phyloP scores from a whole-genome alignment of 2,329 filamentous ascomycete species.

The Fusarium penzigii region DNA sequence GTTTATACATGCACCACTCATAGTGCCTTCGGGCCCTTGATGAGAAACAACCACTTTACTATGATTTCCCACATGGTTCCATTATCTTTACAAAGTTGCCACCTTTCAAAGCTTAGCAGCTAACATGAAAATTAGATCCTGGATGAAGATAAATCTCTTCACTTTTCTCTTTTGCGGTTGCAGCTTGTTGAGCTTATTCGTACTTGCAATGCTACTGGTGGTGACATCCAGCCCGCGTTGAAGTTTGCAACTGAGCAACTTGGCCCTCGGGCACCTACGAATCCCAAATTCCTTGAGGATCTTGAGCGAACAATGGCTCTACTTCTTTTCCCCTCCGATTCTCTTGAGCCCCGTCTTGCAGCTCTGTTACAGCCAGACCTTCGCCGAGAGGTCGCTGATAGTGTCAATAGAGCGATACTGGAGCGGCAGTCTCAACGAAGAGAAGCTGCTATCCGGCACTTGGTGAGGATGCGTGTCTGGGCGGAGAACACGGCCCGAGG shows the following conservation, averaged over 20 bases:
- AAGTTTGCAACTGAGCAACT: constrained; percentile 87
- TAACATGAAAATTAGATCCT: constrained; percentile 66
- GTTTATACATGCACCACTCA: constrained; percentile 99
- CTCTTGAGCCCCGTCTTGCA: constrained; percentile 72
- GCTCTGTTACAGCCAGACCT: constrained; percentile 77
- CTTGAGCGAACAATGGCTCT: constrained; percentile 92
- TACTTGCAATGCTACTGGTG: constrained; percentile 64
- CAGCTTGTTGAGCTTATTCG: constrained; percentile 95
- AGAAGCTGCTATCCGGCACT: constrained; percentile 78
- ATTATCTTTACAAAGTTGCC: constrained; percentile 1
- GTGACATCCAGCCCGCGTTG: constrained; percentile 77
- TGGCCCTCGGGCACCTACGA: constrained; percentile 81
- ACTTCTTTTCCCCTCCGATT: constrained; percentile 82
- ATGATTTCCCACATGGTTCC: constrained; percentile 32
- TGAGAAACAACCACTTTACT: constrained; percentile 75
- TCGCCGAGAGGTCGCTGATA: constrained; percentile 78
- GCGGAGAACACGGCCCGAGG: constrained; percentile 65
- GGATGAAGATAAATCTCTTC: constrained; percentile 77
- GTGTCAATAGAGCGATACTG: constrained; percentile 88
- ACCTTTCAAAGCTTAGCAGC: constrained; percentile 1
- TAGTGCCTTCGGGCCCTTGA: constrained; percentile 85
- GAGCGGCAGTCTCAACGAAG: constrained; percentile 69
- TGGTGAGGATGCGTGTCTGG: constrained; percentile 84
- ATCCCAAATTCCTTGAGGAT: constrained; percentile 78
- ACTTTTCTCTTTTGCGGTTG: constrained; percentile 86